Evolutionary conservation across 768 basidiomycete genomes (phyloP).

Genomic region (Nidularia sp.): DNA sequence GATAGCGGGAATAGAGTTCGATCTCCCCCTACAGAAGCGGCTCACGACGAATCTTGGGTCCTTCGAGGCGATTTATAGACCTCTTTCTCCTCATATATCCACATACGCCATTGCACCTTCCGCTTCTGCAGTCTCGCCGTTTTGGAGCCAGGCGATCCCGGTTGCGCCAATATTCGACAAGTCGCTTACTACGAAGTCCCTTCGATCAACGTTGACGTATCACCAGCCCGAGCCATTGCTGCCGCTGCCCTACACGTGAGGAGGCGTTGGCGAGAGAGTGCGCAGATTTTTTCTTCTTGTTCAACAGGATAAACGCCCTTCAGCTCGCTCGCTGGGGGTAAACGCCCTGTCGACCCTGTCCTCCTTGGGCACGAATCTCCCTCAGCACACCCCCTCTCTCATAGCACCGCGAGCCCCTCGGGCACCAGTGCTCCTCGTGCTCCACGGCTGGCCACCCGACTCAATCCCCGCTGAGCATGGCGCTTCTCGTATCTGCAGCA

Average conservation of each 20-base stretch:
- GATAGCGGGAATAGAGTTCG: background rate
- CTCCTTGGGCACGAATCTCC: background rate
- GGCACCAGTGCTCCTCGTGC: conserved; percentile 1
- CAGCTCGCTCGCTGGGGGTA: background rate
- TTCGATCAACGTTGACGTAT: conserved; percentile 55
- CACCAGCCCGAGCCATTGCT: conserved; percentile 31
- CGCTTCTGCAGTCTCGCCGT: conserved; percentile 7
- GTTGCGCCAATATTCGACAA: conserved; percentile 7
- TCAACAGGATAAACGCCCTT: background rate
- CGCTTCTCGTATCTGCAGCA: conserved; percentile 27
- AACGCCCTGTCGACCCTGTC: background rate
- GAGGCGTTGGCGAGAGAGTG: conserved; percentile 59
- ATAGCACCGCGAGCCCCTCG: background rate
- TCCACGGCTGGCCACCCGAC: conserved; percentile 1
- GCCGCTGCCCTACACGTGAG: conserved; percentile 38
- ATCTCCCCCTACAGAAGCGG: background rate
- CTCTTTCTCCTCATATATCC: background rate
- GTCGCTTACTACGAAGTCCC: conserved; percentile 33
- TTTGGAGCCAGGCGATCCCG: conserved; percentile 1
- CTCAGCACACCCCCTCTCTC: background rate
- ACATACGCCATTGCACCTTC: conserved; percentile 2
- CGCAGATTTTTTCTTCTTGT: conserved; percentile 38
- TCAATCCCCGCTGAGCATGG: conserved; percentile 20
- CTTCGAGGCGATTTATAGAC: conserved; percentile 17
- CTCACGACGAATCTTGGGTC: conserved; percentile 7